Conservation (phyloP, 2,329 filamentous ascomycete genomes). For the Penicillium crustosum region DNA sequence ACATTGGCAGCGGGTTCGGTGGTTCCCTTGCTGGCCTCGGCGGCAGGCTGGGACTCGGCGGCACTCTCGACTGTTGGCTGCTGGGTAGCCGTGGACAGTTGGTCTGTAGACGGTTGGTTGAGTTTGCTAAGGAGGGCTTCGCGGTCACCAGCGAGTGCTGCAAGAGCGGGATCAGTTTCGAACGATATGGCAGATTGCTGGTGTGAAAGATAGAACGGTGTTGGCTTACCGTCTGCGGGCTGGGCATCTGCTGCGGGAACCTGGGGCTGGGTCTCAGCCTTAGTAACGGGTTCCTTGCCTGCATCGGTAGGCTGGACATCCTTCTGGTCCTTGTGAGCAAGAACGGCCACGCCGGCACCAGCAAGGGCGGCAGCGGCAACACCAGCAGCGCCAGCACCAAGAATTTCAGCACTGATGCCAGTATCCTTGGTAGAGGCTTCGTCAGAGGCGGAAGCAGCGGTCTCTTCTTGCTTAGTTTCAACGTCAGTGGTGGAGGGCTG, state of each 20-base stretch:
- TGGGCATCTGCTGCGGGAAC: constrained; percentile 18
- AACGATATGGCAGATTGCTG: constrained; percentile 31
- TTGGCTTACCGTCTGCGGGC: constrained; percentile 26
- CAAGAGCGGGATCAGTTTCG: constrained; percentile 33
- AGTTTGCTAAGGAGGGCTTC: constrained; percentile 35
- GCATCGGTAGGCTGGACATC: constrained; percentile 10
- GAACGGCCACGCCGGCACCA: constrained; percentile 24
- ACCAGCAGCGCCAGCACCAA: constrained; percentile 30
- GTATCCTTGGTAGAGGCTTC: constrained; percentile 21
- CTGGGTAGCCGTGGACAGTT: constrained; percentile 72
- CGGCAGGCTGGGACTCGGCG: constrained; percentile 14
- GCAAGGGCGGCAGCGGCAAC: constrained; percentile 25
- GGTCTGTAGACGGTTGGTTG: constrained; percentile 33
- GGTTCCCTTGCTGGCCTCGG: constrained; percentile 16
- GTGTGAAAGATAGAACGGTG: constrained; percentile 16
- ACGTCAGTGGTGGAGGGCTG: neutral
- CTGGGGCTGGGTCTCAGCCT: constrained; percentile 19
- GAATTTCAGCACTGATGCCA: constrained; percentile 23
- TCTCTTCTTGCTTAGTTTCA: constrained; percentile 11
- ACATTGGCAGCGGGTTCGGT: constrained; percentile 6
- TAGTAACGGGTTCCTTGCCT: constrained; percentile 3
- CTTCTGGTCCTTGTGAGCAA: constrained; percentile 18
- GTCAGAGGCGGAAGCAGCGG: neutral
- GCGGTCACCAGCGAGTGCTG: constrained; percentile 35
- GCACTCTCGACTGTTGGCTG: constrained; percentile 55